Percentiles rank a stretch among this genome's conserved stretches.
Evolutionary conservation across 768 basidiomycete species (phyloP).

Genomic region (Brasilioporus rufonigricans): DNA sequence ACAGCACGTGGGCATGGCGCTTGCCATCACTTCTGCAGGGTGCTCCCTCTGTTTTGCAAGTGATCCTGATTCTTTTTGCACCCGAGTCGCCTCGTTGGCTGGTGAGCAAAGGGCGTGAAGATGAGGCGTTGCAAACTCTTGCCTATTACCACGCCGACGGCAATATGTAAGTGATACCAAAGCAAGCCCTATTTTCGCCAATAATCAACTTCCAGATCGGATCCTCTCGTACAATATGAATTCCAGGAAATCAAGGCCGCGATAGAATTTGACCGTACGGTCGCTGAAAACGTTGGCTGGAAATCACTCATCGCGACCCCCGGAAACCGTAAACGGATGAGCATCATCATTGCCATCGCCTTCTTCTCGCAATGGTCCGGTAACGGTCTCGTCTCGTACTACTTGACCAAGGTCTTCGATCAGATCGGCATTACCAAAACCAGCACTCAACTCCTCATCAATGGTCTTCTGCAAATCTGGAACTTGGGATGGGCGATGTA

Average conservation of each 20-base stretch:
- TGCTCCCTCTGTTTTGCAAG: conserved; percentile 64
- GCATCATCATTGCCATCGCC: conserved; percentile 72
- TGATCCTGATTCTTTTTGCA: conserved; percentile 61
- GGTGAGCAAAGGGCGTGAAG: conserved; percentile 69
- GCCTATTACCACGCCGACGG: conserved; percentile 85
- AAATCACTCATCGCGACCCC: conserved; percentile 60
- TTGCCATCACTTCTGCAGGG: conserved; percentile 74
- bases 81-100: conserved; percentile 89
- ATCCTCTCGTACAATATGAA: conserved; percentile 70
- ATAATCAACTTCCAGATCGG: conserved; percentile 36
- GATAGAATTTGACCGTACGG: conserved; percentile 65
- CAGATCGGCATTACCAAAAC: conserved; percentile 63
- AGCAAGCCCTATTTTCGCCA: neutral
- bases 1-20: conserved; percentile 77
- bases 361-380: conserved; percentile 89
- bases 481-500: conserved; percentile 62
- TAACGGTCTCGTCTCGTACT: conserved; percentile 82
- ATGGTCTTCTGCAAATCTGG: conserved; percentile 83
- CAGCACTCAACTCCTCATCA: conserved; percentile 73
- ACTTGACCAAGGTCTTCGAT: conserved; percentile 70
- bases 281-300: conserved; percentile 62
- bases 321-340: conserved; percentile 75
- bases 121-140: conserved; percentile 63
- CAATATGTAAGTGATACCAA: conserved; percentile 48
- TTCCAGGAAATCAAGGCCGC: conserved; percentile 80